Conservation (phyloP, 1,284 basidiomycete genomes). For the Sanghuangporus weigelae region DNA sequence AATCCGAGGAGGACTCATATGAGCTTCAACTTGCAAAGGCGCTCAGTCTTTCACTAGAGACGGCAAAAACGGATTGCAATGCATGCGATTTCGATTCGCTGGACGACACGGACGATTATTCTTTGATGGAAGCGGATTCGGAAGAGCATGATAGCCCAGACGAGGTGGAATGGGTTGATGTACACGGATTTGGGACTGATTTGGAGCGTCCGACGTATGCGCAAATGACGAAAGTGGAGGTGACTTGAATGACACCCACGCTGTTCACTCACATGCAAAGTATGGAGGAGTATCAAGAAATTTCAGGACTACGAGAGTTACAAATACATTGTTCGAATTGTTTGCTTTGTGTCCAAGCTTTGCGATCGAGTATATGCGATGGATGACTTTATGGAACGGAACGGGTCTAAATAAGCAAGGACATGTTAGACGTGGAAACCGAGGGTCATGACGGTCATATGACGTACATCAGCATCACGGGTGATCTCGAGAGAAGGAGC, state of each 20-base stretch:
- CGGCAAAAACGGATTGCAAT: neutral
- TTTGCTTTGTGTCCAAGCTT: too few species aligned
- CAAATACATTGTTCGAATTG: too few species aligned
- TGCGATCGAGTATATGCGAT: neutral
- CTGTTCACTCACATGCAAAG: neutral
- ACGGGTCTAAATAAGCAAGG: neutral
- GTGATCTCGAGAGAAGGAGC: conserved; percentile 9
- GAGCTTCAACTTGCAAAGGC: conserved; percentile 3
- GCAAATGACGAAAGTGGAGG: conserved; percentile 13
- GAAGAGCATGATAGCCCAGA: neutral
- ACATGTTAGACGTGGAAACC: neutral
- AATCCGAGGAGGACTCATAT: neutral
- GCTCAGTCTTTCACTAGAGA: neutral
- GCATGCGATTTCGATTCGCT: neutral
- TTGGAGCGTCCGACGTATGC: conserved; percentile 10
- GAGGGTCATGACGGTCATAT: neutral
- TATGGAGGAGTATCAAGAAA: neutral
- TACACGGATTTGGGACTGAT: neutral
- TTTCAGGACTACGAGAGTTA: neutral
- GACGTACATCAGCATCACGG: conserved; percentile 15
- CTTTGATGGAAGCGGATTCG: neutral
- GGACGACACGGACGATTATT: neutral
- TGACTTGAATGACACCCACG: neutral
- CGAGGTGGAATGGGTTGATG: neutral
- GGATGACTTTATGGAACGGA: neutral